Conservation (phyloP, 768 basidiomycete genomes). For the Trametes cubensis region DNA sequence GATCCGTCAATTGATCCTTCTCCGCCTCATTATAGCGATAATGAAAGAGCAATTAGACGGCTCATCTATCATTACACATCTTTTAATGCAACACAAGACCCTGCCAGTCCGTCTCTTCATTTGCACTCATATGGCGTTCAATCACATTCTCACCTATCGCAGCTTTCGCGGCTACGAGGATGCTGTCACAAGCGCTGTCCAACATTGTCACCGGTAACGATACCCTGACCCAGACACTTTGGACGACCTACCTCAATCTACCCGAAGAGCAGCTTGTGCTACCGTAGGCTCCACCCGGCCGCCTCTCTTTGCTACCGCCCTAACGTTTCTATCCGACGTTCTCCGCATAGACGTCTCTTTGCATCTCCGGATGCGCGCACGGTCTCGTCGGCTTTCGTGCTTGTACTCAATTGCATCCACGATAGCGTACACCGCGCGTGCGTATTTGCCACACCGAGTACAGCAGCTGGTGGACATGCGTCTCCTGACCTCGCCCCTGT, state of each 20-base stretch:
- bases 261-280: constrained; percentile 76
- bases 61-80: constrained; percentile 77
- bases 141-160: constrained; percentile 8
- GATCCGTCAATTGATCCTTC: not conserved
- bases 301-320: not conserved
- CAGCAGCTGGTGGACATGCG: constrained; percentile 5
- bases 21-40: constrained; percentile 47
- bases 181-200: constrained; percentile 77
- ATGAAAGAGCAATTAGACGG: constrained; percentile 69
- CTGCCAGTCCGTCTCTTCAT: constrained; percentile 45
- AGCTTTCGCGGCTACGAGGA: constrained; percentile 68
- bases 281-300: constrained; percentile 52
- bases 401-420: constrained; percentile 74
- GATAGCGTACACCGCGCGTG: constrained; percentile 59
- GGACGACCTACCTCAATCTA: constrained; percentile 65
- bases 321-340: not conserved
- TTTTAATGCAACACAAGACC: constrained; percentile 68
- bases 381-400: constrained; percentile 62
- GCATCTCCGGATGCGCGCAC: constrained; percentile 66
- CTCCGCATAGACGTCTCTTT: constrained; percentile 46
- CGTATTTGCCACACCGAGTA: constrained; percentile 30
- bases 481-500: constrained; percentile 1
- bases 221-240: constrained; percentile 54
- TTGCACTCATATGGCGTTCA: not conserved
- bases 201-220: constrained; percentile 83